Percentiles rank a stretch among this genome's conserved stretches.
These are phyloP conservation scores for Phytophthora idaei DNA, from an alignment of 352 stramenopile genomes.

Conservation along the genomic window DNA sequence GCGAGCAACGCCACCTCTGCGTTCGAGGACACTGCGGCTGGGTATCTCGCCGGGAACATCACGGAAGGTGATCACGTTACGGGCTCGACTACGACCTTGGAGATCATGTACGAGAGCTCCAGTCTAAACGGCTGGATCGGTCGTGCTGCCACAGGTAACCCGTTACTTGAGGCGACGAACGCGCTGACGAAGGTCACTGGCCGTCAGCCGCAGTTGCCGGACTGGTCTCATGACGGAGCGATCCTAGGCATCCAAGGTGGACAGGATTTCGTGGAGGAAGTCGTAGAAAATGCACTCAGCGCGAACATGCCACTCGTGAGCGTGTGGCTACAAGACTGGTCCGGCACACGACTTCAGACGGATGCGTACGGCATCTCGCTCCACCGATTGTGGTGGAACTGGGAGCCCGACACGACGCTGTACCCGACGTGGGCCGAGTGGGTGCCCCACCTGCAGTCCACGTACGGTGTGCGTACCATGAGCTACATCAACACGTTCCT, in stretches of 20 bases:
- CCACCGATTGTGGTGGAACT: conserved; percentile 37
- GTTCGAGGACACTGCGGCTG: conserved; percentile 34
- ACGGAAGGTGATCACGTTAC: conserved; percentile 22
- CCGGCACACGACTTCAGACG: not conserved
- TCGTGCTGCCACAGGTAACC: conserved; percentile 23
- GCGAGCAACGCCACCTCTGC: conserved; percentile 25
- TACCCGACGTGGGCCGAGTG: conserved; percentile 34
- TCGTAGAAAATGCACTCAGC: conserved; percentile 23
- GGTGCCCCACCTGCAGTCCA: conserved; percentile 27
- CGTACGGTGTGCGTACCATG: conserved; percentile 28
- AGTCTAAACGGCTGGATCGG: conserved; percentile 29
- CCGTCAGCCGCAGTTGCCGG: conserved; percentile 22
- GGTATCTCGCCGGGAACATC: conserved; percentile 31
- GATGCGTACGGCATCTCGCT: conserved; percentile 10
- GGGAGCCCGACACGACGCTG: conserved; percentile 33
- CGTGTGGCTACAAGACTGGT: conserved; percentile 19
- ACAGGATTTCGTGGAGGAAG: conserved; percentile 31
- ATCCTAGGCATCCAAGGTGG: conserved; percentile 37
- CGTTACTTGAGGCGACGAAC: conserved; percentile 26
- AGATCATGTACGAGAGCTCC: conserved; percentile 29
- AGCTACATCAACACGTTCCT: conserved; percentile 40
- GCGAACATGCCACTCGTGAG: conserved; percentile 30
- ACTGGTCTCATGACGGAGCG: conserved; percentile 33
- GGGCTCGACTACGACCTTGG: conserved; percentile 21
- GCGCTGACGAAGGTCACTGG: conserved; percentile 29